These are phyloP conservation scores for Arthrobotrys sinensis DNA, from an alignment of 2,329 filamentous ascomycete species.

Conservation along the genomic window DNA sequence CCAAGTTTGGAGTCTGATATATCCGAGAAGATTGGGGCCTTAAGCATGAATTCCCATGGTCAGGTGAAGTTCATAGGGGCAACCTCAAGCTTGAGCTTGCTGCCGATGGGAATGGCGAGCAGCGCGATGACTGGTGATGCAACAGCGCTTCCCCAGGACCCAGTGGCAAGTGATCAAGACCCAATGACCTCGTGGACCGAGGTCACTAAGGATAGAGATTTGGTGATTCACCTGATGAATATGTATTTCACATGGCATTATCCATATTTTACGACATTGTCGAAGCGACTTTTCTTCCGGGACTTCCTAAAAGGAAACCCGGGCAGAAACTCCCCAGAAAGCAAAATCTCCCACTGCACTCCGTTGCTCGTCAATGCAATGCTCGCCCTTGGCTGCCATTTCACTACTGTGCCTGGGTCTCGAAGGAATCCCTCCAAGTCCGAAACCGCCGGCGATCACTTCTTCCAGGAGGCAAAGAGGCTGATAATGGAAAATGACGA, in stretches of 20 bases:
- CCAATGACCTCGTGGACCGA: conserved; percentile 88
- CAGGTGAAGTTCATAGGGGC: conserved; percentile 60
- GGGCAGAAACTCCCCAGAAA: conserved; percentile 70
- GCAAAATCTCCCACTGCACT: conserved; percentile 82
- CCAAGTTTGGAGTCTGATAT: conserved; percentile 68
- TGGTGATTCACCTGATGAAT: conserved; percentile 89
- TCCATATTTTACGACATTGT: conserved; percentile 92
- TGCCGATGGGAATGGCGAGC: conserved; percentile 60
- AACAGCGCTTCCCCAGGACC: conserved; percentile 34
- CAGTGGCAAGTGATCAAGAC: conserved; percentile 67
- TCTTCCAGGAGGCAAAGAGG: conserved; percentile 93
- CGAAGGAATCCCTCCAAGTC: conserved; percentile 80
- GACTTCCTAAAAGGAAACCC: conserved; percentile 84
- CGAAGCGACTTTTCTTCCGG: conserved; percentile 86
- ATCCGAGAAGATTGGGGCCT: conserved; percentile 55
- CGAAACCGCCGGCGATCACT: conserved; percentile 92
- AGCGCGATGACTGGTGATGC: conserved; percentile 59
- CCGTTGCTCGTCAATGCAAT: conserved; percentile 93
- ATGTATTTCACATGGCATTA: conserved; percentile 99
- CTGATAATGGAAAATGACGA: conserved; percentile 92
- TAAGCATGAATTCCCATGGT: conserved; percentile 55
- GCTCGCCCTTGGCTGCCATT: conserved; percentile 92
- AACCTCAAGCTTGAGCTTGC: conserved; percentile 53
- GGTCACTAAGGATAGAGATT: conserved; percentile 82
- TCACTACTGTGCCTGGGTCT: conserved; percentile 82